Conservation (phyloP, 345 rosid genomes). For the Diplotaxis tenuifolia region DNA sequence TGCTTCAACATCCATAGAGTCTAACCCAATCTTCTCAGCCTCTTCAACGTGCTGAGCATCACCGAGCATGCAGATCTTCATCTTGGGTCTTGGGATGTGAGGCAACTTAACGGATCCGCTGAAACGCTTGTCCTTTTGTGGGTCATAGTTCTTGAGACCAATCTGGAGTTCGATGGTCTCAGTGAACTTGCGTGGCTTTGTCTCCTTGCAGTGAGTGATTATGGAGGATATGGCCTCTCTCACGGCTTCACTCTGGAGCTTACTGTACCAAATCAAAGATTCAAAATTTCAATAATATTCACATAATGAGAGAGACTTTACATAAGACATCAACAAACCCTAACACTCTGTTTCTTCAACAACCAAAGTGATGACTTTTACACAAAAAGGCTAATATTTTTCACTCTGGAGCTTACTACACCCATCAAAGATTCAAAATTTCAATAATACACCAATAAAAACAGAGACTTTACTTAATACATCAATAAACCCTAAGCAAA, state of each 20-base stretch:
- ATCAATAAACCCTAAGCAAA: neutral
- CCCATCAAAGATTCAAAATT: too few species aligned
- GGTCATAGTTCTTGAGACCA: constrained; percentile 93
- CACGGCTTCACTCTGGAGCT: constrained; percentile 84
- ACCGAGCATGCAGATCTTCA: constrained; percentile 96
- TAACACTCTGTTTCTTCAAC: neutral
- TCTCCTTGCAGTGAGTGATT: constrained; percentile 52
- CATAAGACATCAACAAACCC: neutral
- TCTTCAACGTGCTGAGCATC: constrained; percentile 95
- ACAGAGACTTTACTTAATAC: too few species aligned
- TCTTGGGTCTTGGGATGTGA: constrained; percentile 88
- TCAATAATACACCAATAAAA: too few species aligned
- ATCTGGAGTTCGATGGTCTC: constrained; percentile 95
- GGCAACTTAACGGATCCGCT: constrained; percentile 93
- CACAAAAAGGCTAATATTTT: neutral
- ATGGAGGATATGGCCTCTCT: constrained; percentile 78
- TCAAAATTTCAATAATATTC: neutral
- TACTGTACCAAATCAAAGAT: constrained; percentile 51
- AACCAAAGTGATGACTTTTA: neutral
- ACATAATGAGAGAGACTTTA: neutral
- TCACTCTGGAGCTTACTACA: too few species aligned
- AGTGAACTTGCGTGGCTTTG: constrained; percentile 61
- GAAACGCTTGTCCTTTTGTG: constrained; percentile 92
- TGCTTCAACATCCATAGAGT: constrained; percentile 72
- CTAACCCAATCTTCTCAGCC: constrained; percentile 73